Base-by-base conservation (phyloP, 2,329 filamentous ascomycete genomes). In the Botrytis medusae region DNA sequence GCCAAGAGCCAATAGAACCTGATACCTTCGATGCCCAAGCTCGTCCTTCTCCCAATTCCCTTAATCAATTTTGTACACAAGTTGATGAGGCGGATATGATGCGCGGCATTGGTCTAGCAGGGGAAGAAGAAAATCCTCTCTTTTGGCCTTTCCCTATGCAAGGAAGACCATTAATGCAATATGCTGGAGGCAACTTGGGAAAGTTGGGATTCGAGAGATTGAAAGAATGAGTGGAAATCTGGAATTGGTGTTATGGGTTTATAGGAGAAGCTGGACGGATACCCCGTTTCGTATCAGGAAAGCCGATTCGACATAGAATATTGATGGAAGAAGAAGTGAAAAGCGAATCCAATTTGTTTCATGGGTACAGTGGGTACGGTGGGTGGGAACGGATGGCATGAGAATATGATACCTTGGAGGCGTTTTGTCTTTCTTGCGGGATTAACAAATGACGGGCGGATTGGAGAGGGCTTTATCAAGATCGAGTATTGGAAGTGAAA, bases 91-190 rank as follows among this genome's bases (percentile, higher is more conserved):
- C 51, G 22, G 18, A 84, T 84, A n/a, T 83, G 83, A 63, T 72
- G 29, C 75, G 73, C 65, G 73, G 72, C 0, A 75, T 80, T 22
- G 72, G 75, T 1, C 25, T 69, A 16, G 74, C 69, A 1, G 29
- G 18, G 2, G 7, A 40, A 14, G 74, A 69, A 16, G 75, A 77
- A 4, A 77, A 77, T 64, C 78, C 78, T 1, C n/a, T 80, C 25
- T 80, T 80, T 46, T 79, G 77, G 77, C 76, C 76, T 10, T 80
- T 80, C 70, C 79, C 79, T 16, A 72, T 80, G 44, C 79, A 80
- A 57, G 79, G 79, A 37, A 60, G 75, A 42, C 79, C 79, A 6
- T 59, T 79, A 37, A 48, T 80, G 42, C 73, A 60, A 18, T 71
- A 67, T 16, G 25, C 10, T 32, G 72, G 71, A 0, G 42, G 63